These are phyloP conservation scores for Mesembryanthemum crystallinum DNA, from an alignment of 148 eudicot species.

Conservation along the genomic window DNA sequence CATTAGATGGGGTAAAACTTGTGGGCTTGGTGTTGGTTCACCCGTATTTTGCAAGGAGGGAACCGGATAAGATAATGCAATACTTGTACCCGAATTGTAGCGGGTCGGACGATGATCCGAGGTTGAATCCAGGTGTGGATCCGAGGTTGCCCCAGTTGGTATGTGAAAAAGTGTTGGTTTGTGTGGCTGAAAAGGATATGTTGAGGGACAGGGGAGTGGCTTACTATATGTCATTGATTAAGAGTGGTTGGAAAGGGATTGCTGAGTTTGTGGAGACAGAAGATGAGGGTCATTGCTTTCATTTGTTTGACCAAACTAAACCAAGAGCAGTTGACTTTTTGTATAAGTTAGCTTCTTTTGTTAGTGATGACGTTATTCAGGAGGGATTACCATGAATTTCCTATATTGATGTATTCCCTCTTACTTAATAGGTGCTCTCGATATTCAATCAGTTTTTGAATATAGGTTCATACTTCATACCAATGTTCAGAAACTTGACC, in stretches of 20 bases:
- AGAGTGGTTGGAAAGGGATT: conserved; percentile 35
- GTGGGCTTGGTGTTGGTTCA: conserved; percentile 34
- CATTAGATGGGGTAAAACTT: neutral
- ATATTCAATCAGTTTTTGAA: too few species aligned
- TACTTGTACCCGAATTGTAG: conserved; percentile 20
- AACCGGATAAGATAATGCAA: neutral
- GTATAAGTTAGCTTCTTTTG: conserved; percentile 12
- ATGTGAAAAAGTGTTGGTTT: conserved; percentile 31
- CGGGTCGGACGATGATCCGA: conserved; percentile 27
- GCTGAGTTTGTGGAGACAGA: conserved; percentile 30
- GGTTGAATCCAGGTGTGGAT: conserved; percentile 35
- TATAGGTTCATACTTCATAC: too few species aligned
- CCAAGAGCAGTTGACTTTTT: conserved; percentile 4
- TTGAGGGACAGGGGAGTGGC: conserved; percentile 23
- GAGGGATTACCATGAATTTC: too few species aligned
- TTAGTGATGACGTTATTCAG: neutral
- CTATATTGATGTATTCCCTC: too few species aligned
- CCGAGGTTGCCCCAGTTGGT: conserved; percentile 29
- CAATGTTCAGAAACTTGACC: too few species aligned
- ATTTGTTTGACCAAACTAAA: conserved; percentile 19
- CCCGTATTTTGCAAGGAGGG: conserved; percentile 33
- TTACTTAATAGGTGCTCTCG: too few species aligned
- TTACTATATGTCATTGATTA: conserved; percentile 24
- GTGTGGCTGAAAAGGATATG: conserved; percentile 35
- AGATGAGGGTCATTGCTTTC: conserved; percentile 43